Evolutionary conservation across 441 rosid species (phyloP).

Genomic region (Capsella rubella): DNA sequence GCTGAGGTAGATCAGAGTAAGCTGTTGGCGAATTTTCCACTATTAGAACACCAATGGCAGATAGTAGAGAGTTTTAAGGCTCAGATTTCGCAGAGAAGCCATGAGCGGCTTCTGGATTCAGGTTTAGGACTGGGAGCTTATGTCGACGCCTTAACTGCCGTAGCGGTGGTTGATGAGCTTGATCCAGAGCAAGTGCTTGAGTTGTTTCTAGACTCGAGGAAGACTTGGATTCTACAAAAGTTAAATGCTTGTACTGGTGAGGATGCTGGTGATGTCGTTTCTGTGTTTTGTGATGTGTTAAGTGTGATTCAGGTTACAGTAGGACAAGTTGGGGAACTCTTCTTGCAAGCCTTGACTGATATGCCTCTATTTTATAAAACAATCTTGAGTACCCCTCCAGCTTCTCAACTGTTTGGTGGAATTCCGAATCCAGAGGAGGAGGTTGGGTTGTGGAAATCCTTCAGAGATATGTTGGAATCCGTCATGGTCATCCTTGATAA

Average conservation of each 20-base stretch:
- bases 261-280: conserved; percentile 55
- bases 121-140: conserved; percentile 68
- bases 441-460: conserved; percentile 84
- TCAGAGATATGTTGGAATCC: conserved; percentile 82
- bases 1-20: conserved; percentile 57
- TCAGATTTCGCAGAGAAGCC: conserved; percentile 95
- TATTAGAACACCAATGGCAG: conserved; percentile 97
- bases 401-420: conserved; percentile 92
- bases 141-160: conserved; percentile 91
- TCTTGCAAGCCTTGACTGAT: conserved; percentile 87
- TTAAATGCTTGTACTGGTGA: conserved; percentile 54
- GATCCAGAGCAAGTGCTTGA: conserved; percentile 72
- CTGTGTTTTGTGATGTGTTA: conserved; percentile 75
- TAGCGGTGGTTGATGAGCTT: conserved; percentile 80
- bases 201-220: conserved; percentile 81
- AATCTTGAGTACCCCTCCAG: conserved; percentile 87
- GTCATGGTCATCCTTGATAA: conserved; percentile 67
- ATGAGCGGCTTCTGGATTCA: conserved; percentile 79
- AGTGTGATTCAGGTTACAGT: conserved; percentile 78
- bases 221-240: conserved; percentile 75
- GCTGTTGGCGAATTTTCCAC: conserved; percentile 76
- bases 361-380: conserved; percentile 91
- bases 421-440: conserved; percentile 95
- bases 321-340: conserved; percentile 90
- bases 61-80: conserved; percentile 93